Base-by-base conservation (phyloP, 257 asterid species). In the Ilex asprella region DNA sequence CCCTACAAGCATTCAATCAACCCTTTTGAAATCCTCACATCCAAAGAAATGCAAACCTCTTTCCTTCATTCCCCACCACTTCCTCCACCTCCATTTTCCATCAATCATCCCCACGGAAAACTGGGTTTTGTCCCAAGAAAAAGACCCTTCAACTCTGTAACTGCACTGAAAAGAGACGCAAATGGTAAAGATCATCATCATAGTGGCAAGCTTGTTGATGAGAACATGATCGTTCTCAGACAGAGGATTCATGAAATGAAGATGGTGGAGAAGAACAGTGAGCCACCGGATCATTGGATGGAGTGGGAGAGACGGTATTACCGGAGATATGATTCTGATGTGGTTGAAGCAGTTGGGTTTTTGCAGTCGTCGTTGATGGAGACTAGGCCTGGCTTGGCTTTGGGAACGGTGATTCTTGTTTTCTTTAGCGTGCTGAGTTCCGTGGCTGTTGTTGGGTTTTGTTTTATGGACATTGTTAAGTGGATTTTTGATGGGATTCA, bases 361-460 rank as follows among this genome's bases (percentile, higher is more conserved):
- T 54, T 82, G 77, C 87, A 82, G 56, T 35, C 13, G 15, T n/a
- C 60, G 58, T 29, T 79, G 39, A 78, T 82, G 82, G 61, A 73
- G 7, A 62, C 62, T 7, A 68, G 85, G 57, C 85, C 88, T 15
- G 43, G 81, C 56, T 63, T 79, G 41, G 76, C 55, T 64, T 12
- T 76, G 30, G 82, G 81, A 27, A 54, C 61, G 52, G 53, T 72
- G 12, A 74, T 51, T 55, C 65, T 76, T 30, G 41, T 79, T 46
- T 47, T 64, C 32, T 46, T 79, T 39, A 73, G 77, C 56, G 62
- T 55, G 15, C 65, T 85, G 0, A 60, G 72, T 14, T 76, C 82
- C 52, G 35, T 72, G 31, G 64, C 27, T 7, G 2, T 70, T 43
- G 55, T 62, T 5, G 7, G 76, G 13, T 15, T 57, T 5, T 56